Evolutionary conservation across 441 rosid genomes (phyloP).

Genomic region (Cnidoscolus chayamansa): DNA sequence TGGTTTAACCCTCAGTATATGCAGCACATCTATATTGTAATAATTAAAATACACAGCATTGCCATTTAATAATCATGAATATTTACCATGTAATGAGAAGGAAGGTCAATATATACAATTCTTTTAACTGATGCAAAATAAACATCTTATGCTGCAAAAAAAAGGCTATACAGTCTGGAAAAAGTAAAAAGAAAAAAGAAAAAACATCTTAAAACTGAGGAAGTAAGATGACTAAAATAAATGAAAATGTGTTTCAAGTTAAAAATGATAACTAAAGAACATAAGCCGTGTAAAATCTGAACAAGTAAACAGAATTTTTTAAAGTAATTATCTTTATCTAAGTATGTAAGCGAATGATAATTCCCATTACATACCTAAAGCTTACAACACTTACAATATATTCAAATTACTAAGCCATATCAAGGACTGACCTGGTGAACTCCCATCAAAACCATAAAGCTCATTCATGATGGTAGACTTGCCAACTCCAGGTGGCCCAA

Average conservation of each 20-base stretch:
- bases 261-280: not conserved
- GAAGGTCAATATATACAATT: not conserved
- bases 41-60: not conserved
- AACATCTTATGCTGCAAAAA: not conserved
- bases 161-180: not conserved
- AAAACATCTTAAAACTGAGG: not conserved
- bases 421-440: slow-evolving; percentile 50
- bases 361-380: too few relatives aligned
- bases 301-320: not conserved
- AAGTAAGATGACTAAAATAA: not conserved
- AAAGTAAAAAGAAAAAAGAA: not conserved
- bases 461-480: slow-evolving; percentile 79
- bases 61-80: not conserved
- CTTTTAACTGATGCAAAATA: not conserved
- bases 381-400: too few relatives aligned
- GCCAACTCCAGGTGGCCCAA: slow-evolving; percentile 73
- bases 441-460: slow-evolving; percentile 68
- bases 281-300: not conserved
- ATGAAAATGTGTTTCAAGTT: not conserved
- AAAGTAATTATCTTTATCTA: not conserved
- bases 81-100: not conserved
- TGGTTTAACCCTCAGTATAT: not conserved
- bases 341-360: too few relatives aligned
- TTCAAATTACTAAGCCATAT: too few relatives aligned
- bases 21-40: not conserved